These are phyloP conservation scores for Thalassiosira oceanica DNA, from an alignment of 352 stramenopile species.

Conservation along the genomic window DNA sequence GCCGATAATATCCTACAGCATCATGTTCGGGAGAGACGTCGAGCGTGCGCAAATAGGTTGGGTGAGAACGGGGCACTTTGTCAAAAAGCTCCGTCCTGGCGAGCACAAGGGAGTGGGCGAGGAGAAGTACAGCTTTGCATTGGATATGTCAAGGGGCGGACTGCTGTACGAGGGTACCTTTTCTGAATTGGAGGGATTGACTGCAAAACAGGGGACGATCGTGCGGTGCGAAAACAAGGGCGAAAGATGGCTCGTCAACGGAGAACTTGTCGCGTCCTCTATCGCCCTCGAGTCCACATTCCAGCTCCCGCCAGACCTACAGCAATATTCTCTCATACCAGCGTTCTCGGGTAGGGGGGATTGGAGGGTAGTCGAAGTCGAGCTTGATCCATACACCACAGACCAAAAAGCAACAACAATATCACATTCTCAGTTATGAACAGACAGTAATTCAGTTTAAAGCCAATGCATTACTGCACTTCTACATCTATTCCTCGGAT, in stretches of 20 bases:
- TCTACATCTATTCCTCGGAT: no score
- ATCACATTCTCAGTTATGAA: conserved; percentile 31
- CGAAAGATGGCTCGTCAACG: conserved; percentile 42
- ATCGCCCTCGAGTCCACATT: conserved; percentile 48
- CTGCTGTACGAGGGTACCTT: conserved; percentile 48
- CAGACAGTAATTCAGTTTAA: no score
- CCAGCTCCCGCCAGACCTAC: conserved; percentile 47
- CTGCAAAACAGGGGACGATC: conserved; percentile 25
- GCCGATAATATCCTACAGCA: conserved; percentile 41
- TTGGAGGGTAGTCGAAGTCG: conserved; percentile 45
- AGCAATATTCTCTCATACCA: conserved; percentile 43
- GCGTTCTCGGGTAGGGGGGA: conserved; percentile 46
- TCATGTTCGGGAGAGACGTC: conserved; percentile 38
- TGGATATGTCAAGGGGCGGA: conserved; percentile 45
- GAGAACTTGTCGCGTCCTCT: conserved; percentile 37
- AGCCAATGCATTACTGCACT: no score
- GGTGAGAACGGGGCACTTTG: conserved; percentile 32
- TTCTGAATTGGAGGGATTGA: conserved; percentile 49
- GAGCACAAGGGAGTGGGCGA: conserved; percentile 48
- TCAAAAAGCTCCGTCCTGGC: conserved; percentile 31
- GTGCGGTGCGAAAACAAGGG: conserved; percentile 47
- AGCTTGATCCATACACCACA: conserved; percentile 35
- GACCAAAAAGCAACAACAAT: conserved; percentile 46
- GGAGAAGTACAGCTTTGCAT: conserved; percentile 42
- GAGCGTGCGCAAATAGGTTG: conserved; percentile 41